Conservation (phyloP, 2,329 filamentous ascomycete genomes). For the Boeremia exigua region DNA sequence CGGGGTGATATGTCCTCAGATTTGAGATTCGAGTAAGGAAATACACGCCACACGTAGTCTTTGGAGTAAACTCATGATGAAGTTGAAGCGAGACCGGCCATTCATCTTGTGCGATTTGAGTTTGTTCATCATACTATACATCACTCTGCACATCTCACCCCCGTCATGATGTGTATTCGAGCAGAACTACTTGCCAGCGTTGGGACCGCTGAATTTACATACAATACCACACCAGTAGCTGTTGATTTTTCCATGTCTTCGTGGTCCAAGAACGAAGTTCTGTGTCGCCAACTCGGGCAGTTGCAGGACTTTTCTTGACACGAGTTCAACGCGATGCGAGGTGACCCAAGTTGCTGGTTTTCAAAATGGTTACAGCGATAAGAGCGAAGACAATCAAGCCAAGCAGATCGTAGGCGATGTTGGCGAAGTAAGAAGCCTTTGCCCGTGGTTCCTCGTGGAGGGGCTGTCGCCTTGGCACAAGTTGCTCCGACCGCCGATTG, state of each 20-base stretch:
- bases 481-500: constrained; percentile 11
- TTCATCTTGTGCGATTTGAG: too few relatives aligned
- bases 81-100: too few relatives aligned
- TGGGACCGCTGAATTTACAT: too few relatives aligned
- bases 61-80: neutral
- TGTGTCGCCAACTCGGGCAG: neutral
- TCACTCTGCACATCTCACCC: too few relatives aligned
- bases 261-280: too few relatives aligned
- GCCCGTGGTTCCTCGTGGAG: neutral
- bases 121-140: too few relatives aligned
- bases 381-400: neutral
- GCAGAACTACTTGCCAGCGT: too few relatives aligned
- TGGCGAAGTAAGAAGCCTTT: neutral
- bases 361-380: neutral
- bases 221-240: too few relatives aligned
- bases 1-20: neutral
- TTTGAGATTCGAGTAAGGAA: neutral
- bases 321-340: neutral
- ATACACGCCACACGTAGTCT: neutral
- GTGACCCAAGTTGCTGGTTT: neutral
- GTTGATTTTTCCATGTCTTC: too few relatives aligned
- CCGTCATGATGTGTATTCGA: too few relatives aligned
- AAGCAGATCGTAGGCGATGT: neutral
- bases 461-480: constrained; percentile 1
- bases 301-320: neutral